Percentiles rank a stretch among this genome's conserved stretches.
These are phyloP conservation scores for Synchytrium microbalum DNA, from an alignment of 371 early-diverging fungal species.

Conservation along the genomic window DNA sequence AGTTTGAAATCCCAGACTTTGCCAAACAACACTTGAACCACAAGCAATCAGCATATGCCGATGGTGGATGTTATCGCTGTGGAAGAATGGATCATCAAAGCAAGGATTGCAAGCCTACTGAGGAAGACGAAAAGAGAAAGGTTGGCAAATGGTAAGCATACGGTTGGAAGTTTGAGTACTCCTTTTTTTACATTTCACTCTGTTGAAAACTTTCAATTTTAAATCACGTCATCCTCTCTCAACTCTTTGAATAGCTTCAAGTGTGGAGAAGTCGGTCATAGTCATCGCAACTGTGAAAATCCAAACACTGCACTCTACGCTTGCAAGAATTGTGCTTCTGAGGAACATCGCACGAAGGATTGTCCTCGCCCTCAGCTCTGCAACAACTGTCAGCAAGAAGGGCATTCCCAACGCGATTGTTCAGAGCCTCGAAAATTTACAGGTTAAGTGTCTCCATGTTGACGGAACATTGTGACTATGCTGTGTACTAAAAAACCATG, in stretches of 20 bases:
- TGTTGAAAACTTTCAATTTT: too few species aligned
- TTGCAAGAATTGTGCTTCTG: neutral
- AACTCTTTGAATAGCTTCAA: constrained; percentile 48
- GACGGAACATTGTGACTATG: too few species aligned
- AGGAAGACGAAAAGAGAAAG: neutral
- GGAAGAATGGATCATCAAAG: constrained; percentile 4
- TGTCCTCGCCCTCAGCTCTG: neutral
- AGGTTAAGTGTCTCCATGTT: too few species aligned
- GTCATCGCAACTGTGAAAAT: constrained; percentile 7
- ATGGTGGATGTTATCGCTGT: constrained; percentile 11
- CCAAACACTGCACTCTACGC: neutral
- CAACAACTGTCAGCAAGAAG: neutral
- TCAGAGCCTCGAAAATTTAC: neutral
- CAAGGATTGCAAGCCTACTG: neutral
- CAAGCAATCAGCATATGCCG: constrained; percentile 10
- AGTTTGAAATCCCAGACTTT: constrained; percentile 12
- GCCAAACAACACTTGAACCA: constrained; percentile 2
- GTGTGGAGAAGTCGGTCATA: constrained; percentile 39
- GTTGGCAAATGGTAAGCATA: neutral
- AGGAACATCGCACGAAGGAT: neutral
- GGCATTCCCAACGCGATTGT: neutral
- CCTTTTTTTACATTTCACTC: neutral
- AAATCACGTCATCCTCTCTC: too few species aligned
- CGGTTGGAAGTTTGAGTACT: too few species aligned
- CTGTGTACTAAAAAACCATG: too few species aligned